Evolutionary conservation across 371 early-diverging fungal genomes (phyloP).

Genomic region (Mortierella sp.): DNA sequence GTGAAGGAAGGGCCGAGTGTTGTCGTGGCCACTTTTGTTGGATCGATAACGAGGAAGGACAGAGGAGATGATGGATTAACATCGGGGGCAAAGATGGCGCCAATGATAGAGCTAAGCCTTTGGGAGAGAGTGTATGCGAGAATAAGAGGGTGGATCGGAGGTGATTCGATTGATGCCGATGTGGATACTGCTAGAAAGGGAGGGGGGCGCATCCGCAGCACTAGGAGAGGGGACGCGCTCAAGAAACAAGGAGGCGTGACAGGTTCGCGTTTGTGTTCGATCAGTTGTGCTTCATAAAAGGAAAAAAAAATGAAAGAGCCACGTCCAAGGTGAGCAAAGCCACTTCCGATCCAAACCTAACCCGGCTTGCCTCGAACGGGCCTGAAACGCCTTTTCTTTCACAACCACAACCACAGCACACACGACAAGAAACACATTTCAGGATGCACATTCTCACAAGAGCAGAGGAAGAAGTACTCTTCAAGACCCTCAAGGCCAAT

Average conservation of each 20-base stretch:
- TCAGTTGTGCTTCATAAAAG: no score
- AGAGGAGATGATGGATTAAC: background rate
- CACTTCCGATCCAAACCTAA: constrained; percentile 28
- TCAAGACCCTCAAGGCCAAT: constrained; percentile 72
- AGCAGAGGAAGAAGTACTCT: constrained; percentile 72
- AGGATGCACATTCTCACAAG: constrained; percentile 71
- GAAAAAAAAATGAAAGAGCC: background rate
- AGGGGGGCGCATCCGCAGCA: no score
- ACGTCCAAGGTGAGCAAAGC: constrained; percentile 19
- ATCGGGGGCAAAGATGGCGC: background rate
- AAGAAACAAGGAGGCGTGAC: no score
- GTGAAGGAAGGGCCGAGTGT: background rate
- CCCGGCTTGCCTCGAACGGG: background rate
- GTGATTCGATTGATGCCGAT: no score
- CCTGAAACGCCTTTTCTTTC: background rate
- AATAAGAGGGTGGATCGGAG: no score
- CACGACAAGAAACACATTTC: background rate
- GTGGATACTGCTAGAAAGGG: no score
- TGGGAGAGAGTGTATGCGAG: no score
- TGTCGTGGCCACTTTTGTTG: background rate
- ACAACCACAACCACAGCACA: background rate
- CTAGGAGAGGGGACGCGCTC: no score
- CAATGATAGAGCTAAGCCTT: background rate
- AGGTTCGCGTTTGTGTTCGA: no score
- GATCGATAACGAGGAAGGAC: background rate